phyloP scores from a whole-genome alignment of 2,329 filamentous ascomycete species.

The Lasiodiplodia sp. region DNA sequence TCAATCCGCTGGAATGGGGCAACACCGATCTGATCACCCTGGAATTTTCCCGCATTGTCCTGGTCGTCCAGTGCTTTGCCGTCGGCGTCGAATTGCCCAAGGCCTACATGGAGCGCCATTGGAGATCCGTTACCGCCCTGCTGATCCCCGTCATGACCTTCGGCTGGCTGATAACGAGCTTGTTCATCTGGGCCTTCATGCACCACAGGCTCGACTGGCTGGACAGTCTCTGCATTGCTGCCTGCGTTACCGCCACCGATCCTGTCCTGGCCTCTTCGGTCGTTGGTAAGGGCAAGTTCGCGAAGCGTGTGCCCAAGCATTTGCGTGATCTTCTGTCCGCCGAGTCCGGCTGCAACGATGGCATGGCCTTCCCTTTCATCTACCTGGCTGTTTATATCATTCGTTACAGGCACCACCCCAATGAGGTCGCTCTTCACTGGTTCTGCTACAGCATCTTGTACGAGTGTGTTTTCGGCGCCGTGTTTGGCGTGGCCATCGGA shows the following conservation, averaged over 20 bases:
- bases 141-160: constrained; percentile 97
- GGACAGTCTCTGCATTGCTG: constrained; percentile 83
- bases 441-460: constrained; percentile 90
- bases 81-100: constrained; percentile 89
- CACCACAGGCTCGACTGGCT: constrained; percentile 81
- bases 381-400: constrained; percentile 93
- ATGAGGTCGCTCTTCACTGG: constrained; percentile 81
- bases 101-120: constrained; percentile 97
- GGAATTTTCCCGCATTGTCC: constrained; percentile 86
- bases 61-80: constrained; percentile 92
- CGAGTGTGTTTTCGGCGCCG: constrained; percentile 90
- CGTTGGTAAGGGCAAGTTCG: constrained; percentile 98
- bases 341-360: constrained; percentile 98
- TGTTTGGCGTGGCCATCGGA: constrained; percentile 87
- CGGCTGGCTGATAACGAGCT: constrained; percentile 90
- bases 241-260: constrained; percentile 96
- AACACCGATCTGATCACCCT: constrained; percentile 86
- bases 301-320: constrained; percentile 96
- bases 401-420: constrained; percentile 74
- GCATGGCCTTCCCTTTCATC: constrained; percentile 98
- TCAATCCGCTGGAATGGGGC: constrained; percentile 78
- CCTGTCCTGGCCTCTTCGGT: constrained; percentile 97
- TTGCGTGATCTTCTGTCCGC: constrained; percentile 92
- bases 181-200: constrained; percentile 92
- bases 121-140: constrained; percentile 87